Conservation (phyloP, 2,329 filamentous ascomycete species). For the Calonectria naviculata region DNA sequence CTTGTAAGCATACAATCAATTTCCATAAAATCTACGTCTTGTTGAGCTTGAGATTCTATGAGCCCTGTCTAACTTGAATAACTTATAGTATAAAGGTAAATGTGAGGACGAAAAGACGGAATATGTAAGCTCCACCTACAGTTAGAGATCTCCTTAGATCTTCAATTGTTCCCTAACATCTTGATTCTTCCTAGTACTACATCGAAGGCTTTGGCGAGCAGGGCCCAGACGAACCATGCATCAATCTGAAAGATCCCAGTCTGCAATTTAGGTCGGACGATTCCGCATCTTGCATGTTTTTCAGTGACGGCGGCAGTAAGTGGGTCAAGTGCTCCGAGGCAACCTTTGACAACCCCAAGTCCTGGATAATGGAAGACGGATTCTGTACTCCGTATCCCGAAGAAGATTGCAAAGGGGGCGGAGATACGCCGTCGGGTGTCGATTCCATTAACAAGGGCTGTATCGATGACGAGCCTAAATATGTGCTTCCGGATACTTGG, state of each 20-base stretch:
- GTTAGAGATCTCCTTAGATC: not conserved
- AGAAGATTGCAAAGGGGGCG: no score
- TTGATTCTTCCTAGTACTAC: not conserved
- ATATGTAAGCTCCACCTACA: conserved; percentile 6
- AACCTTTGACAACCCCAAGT: conserved; percentile 4
- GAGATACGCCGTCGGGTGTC: no score
- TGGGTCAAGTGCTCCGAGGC: not conserved
- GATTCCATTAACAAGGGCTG: no score
- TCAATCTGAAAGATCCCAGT: conserved; percentile 3
- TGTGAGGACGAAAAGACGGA: not conserved
- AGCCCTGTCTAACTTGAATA: not conserved
- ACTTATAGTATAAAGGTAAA: not conserved
- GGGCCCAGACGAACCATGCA: not conserved
- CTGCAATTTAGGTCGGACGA: not conserved
- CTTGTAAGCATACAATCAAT: no score
- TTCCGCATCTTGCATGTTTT: conserved; percentile 10
- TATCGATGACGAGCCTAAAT: no score
- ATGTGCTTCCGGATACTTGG: no score
- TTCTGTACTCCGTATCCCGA: no score
- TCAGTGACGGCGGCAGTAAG: not conserved
- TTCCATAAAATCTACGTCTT: no score
- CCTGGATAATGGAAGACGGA: conserved; percentile 5
- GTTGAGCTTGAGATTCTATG: not conserved
- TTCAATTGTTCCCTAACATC: not conserved
- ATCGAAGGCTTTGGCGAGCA: conserved; percentile 11